Conservation (phyloP, 1,284 basidiomycete genomes). For the Pseudozyma sp. region DNA sequence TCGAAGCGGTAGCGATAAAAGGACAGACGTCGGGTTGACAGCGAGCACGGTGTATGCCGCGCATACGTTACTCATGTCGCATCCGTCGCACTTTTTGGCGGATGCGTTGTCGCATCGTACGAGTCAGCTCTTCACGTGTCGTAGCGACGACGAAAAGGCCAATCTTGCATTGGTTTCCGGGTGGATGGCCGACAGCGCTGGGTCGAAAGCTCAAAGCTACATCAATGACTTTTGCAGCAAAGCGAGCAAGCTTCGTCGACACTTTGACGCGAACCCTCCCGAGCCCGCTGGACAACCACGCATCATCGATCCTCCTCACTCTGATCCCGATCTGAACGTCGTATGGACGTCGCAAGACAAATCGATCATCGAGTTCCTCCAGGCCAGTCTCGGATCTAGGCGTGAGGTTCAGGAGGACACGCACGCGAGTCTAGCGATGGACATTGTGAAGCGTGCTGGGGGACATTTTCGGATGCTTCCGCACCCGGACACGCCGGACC, state of each 20-base stretch:
- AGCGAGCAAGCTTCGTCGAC: conserved; percentile 27
- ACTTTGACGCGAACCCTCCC: conserved; percentile 68
- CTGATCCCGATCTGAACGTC: conserved; percentile 16
- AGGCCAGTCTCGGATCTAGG: conserved; percentile 74
- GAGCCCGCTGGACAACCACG: conserved; percentile 76
- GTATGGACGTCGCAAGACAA: conserved; percentile 75
- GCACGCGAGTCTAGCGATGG: conserved; percentile 73
- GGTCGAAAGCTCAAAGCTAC: conserved; percentile 24
- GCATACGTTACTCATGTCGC: conserved; percentile 80
- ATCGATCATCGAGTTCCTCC: conserved; percentile 77
- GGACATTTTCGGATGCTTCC: conserved; percentile 45
- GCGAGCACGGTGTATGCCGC: conserved; percentile 74
- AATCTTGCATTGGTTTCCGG: conserved; percentile 74
- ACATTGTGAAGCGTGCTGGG: conserved; percentile 76
- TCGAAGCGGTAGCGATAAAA: background rate
- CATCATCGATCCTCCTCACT: conserved; percentile 58
- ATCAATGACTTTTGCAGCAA: conserved; percentile 68
- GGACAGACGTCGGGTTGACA: conserved; percentile 9
- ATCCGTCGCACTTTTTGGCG: conserved; percentile 76
- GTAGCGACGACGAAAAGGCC: conserved; percentile 76
- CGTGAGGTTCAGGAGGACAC: conserved; percentile 78
- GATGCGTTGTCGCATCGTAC: conserved; percentile 74
- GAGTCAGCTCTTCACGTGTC: conserved; percentile 77
- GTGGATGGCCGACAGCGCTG: conserved; percentile 71
- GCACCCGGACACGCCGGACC: conserved; percentile 11